Percentiles rank a stretch among this genome's conserved stretches.
These are phyloP conservation scores for Tricholoma sp. DNA, from an alignment of 768 basidiomycete genomes.

Conservation along the genomic window DNA sequence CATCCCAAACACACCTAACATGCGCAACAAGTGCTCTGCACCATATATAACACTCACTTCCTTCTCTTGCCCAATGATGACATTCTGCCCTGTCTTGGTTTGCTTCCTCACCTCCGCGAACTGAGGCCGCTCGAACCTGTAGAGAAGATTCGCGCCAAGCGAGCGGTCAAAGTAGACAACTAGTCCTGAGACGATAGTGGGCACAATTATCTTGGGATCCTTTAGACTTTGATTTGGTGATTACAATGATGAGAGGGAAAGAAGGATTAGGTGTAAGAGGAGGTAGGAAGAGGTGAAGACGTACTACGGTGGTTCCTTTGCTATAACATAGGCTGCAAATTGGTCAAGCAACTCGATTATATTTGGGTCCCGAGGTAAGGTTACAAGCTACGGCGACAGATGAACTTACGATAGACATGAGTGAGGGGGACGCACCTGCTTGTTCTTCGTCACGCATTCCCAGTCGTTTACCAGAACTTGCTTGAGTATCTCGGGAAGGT, in stretches of 20 bases:
- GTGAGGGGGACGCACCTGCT: constrained; percentile 51
- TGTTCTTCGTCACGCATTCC: constrained; percentile 95
- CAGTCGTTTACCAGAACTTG: constrained; percentile 92
- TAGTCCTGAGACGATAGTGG: constrained; percentile 81
- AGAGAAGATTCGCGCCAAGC: constrained; percentile 83
- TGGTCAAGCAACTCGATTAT: constrained; percentile 74
- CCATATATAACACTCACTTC: constrained; percentile 92
- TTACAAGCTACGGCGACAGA: constrained; percentile 58
- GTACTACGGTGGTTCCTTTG: constrained; percentile 44
- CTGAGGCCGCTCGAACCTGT: constrained; percentile 93
- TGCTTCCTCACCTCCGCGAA: constrained; percentile 73
- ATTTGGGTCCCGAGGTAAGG: constrained; percentile 74
- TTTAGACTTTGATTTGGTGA: constrained; percentile 42
- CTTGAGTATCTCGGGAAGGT: constrained; percentile 87
- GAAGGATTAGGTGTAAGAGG: not conserved
- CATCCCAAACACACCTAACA: constrained; percentile 64
- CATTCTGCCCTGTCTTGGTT: constrained; percentile 70
- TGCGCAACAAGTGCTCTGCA: constrained; percentile 86
- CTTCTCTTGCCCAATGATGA: constrained; percentile 63
- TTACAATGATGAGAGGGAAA: not conserved
- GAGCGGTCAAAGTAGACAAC: constrained; percentile 92
- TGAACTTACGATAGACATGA: not conserved
- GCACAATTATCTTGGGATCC: constrained; percentile 63
- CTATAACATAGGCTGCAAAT: constrained; percentile 62
- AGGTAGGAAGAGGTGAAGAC: constrained; percentile 11